Evolutionary conservation across 192 early-diverging fungal genomes (phyloP), one percentile per base, ranked within the genome.

Genomic region (Coemansia sp.): DNA sequence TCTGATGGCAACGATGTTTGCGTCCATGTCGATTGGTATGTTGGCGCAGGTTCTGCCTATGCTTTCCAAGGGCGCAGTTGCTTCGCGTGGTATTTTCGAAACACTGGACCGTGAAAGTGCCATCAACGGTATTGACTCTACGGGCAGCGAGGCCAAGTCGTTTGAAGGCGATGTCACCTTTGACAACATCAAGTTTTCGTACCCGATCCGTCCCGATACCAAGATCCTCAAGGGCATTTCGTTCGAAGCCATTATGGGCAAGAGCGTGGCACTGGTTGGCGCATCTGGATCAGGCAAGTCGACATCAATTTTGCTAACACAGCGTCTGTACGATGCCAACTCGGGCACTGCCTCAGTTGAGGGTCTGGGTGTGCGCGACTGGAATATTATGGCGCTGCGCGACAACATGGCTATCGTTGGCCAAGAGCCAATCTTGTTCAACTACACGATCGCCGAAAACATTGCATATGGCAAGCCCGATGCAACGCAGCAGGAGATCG

Each of bases 401-500:
- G 54, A 77, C 29, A 82, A 84, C 57, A 84, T 94, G 81, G 89
- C 92, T 2, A 77, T 97, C 21, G 95, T 97, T 27, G 87, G 89
- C 22, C 94, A 97, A 71, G 94, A 96, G 83, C 95, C 95, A 1
- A 82, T 90, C 7, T 68, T 97, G 41, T 97, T 96, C 75, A 90
- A 94, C 83, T 76, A 91, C 74, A 85, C 87, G 35, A 89, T 97
- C 68, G 85, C 82, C 31, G 92, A 97, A 37, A 97, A 97, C 81
- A 93, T 97, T 61, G 75, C 74, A 11, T 95, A 91, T 69, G 89
- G 88, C 41, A 73, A 86, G 19, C 84, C 87, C 19, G 73, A 67
- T 26, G 80, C 78, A 4, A 82, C 90, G 12, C 69, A 84, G 61
- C 81, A 82, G 62, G 82, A 89, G 57, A 76, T 91, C 19, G 83